Evolutionary conservation across 2,329 filamentous ascomycete genomes (phyloP), one percentile per base, ranked within the genome.

Genomic region (Monilinia aucupariae): DNA sequence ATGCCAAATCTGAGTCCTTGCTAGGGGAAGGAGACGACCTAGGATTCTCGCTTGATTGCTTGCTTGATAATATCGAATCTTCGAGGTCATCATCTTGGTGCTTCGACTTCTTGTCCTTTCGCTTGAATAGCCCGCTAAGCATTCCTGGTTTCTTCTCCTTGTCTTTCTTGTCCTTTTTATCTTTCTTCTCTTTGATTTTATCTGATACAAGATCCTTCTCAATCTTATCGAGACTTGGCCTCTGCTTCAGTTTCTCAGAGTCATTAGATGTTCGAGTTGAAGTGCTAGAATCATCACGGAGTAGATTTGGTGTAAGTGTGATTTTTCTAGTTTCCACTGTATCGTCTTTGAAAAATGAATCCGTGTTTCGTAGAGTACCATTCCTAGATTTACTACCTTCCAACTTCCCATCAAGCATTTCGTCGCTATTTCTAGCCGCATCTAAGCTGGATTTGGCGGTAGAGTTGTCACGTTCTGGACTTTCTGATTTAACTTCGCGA

Each of bases 331-430:
- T 97, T 76, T 97, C 94, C 45, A 91, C 89, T 39, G 85, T 91
- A 72, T 99, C 93, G 72, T 97, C 94, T 75, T 92, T 96, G 81
- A 97, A 97, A 80, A 97, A 97, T 0, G 93, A 96, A 76, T 97
- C 93, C 5, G 91, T 93, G 73, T 96, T 96, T 67, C 93, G 85
- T 51, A 96, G 83, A 27, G 90, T 93, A 49, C 92, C 92, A 70
- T 96, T 96, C 67, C 88, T 85, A 43, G 91, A 92, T 73, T 88
- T 85, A 73, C 83, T 79, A 73, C 83, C 79, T 63, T 80, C 78
- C 2, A 75, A 70, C 65, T 80, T 85, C 53, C 75, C 77, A 54
- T 85, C 83, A 63, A 87, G 82, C 4, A 84, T 82, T 52, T 93
- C 90, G 62, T 91, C 89, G 69, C 86, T 90, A 55, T 78, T 82